Conservation (phyloP, 2,329 filamentous ascomycete genomes). For the Fusarium circinatum region DNA sequence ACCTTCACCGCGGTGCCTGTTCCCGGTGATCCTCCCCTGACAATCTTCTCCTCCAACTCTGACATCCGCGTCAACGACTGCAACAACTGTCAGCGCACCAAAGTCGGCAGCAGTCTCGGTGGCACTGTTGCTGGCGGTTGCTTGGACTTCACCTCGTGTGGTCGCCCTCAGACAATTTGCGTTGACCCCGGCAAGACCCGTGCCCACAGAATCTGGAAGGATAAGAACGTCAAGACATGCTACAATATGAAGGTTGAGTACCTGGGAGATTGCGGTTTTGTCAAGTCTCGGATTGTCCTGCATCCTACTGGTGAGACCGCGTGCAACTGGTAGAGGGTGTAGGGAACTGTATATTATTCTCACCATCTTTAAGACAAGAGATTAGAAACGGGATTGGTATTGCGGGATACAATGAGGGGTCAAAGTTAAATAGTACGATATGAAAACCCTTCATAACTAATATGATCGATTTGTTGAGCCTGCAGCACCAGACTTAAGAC, state of each 20-base stretch:
- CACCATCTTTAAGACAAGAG: rapidly evolving
- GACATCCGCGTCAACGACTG: background rate
- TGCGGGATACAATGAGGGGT: too few relatives aligned
- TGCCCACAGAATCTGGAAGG: background rate
- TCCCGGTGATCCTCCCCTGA: background rate
- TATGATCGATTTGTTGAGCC: too few relatives aligned
- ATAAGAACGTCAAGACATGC: background rate
- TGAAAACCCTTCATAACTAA: too few relatives aligned
- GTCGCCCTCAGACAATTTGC: background rate
- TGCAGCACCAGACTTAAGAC: too few relatives aligned
- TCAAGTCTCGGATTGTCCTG: background rate
- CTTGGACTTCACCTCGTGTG: background rate
- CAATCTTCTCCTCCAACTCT: background rate
- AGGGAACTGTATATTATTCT: too few relatives aligned
- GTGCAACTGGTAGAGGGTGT: background rate
- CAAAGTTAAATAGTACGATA: too few relatives aligned
- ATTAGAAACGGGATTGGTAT: too few relatives aligned
- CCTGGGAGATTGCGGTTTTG: background rate
- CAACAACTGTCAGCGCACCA: background rate
- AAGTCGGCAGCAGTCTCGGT: background rate
- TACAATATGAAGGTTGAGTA: background rate
- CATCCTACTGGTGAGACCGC: background rate
- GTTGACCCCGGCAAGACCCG: background rate
- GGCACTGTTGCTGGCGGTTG: background rate
- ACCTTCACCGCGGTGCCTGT: background rate